These are phyloP conservation scores for Haematococcus sp. DNA, from an alignment of 139 green algal species.

Conservation along the genomic window DNA sequence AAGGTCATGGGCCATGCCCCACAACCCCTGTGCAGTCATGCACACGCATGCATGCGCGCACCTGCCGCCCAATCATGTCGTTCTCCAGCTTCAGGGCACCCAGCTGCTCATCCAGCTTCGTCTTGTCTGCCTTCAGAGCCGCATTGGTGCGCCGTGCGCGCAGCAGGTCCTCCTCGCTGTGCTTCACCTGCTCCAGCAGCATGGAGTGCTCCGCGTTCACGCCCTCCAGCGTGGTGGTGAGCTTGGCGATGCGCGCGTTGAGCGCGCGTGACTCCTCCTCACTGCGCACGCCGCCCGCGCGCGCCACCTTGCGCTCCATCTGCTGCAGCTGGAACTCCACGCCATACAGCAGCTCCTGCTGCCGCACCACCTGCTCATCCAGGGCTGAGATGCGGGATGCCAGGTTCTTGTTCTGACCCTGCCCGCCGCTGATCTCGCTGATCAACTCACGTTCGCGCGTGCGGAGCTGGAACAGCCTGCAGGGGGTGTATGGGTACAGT, in stretches of 20 bases:
- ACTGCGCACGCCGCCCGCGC: constrained; percentile 67
- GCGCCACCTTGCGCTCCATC: constrained; percentile 78
- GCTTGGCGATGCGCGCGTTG: constrained; percentile 59
- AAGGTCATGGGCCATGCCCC: too few relatives aligned
- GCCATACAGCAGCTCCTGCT: constrained; percentile 87
- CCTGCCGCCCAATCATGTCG: constrained; percentile 45
- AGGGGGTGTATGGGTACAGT: too few relatives aligned
- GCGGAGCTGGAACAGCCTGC: constrained; percentile 57
- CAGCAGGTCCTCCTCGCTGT: constrained; percentile 70
- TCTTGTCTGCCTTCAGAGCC: constrained; percentile 25
- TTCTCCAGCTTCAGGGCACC: constrained; percentile 63
- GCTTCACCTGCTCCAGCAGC: constrained; percentile 70
- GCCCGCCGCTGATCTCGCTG: constrained; percentile 67
- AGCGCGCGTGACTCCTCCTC: constrained; percentile 80
- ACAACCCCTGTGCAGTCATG: too few relatives aligned
- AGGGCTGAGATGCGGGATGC: constrained; percentile 47
- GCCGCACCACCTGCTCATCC: constrained; percentile 67
- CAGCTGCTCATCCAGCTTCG: constrained; percentile 45
- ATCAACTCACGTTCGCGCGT: constrained; percentile 65
- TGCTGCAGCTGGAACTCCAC: constrained; percentile 80
- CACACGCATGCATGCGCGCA: too few relatives aligned
- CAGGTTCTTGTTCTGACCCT: constrained; percentile 78
- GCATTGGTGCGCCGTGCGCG: constrained; percentile 36
- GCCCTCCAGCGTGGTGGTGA: constrained; percentile 56
- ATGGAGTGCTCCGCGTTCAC: constrained; percentile 66